A percentile compares a stretch with the other conserved stretches of the same genome.
These are phyloP conservation scores for Ilex paraguariensis DNA, from an alignment of 305 asterid species.

Conservation along the genomic window DNA sequence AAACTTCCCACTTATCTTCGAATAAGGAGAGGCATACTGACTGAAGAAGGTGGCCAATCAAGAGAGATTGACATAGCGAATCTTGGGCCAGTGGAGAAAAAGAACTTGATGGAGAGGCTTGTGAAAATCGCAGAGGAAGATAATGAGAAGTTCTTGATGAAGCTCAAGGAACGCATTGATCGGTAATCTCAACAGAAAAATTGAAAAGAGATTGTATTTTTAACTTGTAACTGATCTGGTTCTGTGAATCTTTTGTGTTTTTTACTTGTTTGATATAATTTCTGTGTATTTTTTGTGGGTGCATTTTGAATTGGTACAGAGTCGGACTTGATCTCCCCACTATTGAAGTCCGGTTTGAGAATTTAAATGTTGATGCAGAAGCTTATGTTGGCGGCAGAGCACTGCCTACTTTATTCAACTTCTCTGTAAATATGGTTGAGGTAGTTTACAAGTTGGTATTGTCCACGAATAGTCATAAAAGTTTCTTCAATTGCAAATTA, in stretches of 20 bases:
- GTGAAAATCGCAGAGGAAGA: slow-evolving; percentile 27
- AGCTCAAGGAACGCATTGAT: slow-evolving; percentile 49
- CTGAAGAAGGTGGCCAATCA: slow-evolving; percentile 10
- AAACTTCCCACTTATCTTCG: slow-evolving; percentile 27
- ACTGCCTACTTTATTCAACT: slow-evolving; percentile 83
- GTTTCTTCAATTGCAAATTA: background rate
- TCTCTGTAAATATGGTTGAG: slow-evolving; percentile 70
- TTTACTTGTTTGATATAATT: no score
- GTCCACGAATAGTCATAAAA: background rate
- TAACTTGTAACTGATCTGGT: no score
- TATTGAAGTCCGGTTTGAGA: slow-evolving; percentile 87
- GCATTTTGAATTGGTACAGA: slow-evolving; percentile 28
- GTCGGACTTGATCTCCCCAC: slow-evolving; percentile 84
- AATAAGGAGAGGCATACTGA: slow-evolving; percentile 14
- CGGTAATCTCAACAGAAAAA: slow-evolving; percentile 21
- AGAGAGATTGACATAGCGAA: slow-evolving; percentile 26
- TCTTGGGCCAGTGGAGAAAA: slow-evolving; percentile 18
- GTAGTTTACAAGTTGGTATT: slow-evolving; percentile 26
- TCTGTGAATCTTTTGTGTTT: no score
- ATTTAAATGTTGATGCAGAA: slow-evolving; percentile 76
- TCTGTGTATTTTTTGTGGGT: background rate
- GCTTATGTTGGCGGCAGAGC: slow-evolving; percentile 78
- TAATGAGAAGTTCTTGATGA: slow-evolving; percentile 56
- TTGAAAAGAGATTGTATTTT: no score
- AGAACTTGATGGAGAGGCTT: slow-evolving; percentile 14